These are phyloP conservation scores for Hondaea fermentalgiana DNA, from an alignment of 108 stramenopile species.

Conservation along the genomic window DNA sequence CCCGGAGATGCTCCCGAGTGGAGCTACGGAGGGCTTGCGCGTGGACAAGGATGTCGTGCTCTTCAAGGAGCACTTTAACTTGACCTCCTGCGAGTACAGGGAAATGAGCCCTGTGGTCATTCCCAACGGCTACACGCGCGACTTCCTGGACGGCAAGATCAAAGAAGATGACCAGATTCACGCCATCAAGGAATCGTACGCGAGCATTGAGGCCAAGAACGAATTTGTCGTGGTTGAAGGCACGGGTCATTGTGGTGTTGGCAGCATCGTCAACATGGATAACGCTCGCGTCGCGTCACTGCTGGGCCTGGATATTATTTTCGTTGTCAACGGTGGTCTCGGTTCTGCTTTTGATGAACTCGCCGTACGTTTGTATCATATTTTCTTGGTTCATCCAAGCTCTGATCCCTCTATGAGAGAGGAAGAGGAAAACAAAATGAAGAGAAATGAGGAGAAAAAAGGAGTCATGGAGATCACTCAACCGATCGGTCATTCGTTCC, in stretches of 20 bases:
- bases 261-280: constrained; percentile 77
- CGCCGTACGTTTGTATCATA: neutral
- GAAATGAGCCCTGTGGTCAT: constrained; percentile 90
- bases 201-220: constrained; percentile 40
- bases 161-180: constrained; percentile 19
- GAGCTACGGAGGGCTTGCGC: constrained; percentile 50
- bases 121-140: constrained; percentile 37
- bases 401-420: too few relatives aligned
- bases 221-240: constrained; percentile 78
- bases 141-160: constrained; percentile 55
- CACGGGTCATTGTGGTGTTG: constrained; percentile 95
- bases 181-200: constrained; percentile 40
- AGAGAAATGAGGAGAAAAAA: too few relatives aligned
- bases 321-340: constrained; percentile 88
- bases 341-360: constrained; percentile 88
- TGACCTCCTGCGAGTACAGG: constrained; percentile 73
- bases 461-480: too few relatives aligned
- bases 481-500: too few relatives aligned
- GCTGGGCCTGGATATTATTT: constrained; percentile 75
- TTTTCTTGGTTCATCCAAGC: neutral
- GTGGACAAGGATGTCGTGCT: constrained; percentile 87
- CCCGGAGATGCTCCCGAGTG: neutral
- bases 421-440: neutral
- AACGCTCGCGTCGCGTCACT: constrained; percentile 82
- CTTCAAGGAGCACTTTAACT: constrained; percentile 71